Conservation (phyloP, 192 early-diverging fungal genomes). For the Coemansia sp. region DNA sequence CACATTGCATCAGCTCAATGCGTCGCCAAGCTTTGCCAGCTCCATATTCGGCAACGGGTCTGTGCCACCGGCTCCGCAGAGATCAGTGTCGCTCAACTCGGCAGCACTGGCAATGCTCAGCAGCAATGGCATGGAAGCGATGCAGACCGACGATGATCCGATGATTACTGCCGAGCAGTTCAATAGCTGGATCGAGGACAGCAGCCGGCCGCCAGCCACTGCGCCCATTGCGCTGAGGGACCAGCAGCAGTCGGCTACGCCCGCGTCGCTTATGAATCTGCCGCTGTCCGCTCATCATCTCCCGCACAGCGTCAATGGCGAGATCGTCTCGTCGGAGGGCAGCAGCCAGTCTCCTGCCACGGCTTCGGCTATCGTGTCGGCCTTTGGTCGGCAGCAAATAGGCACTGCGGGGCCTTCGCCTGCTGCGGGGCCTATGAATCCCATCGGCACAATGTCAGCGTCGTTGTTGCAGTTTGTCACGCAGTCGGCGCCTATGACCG, state of each 20-base stretch:
- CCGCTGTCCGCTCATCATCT: slow-evolving; percentile 49
- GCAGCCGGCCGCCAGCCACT: slow-evolving; percentile 1
- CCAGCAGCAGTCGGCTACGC: slow-evolving; percentile 28
- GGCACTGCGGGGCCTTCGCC: not conserved
- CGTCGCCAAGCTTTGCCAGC: not conserved
- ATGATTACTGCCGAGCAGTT: slow-evolving; percentile 2
- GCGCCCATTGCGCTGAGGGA: not conserved
- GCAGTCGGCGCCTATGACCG: slow-evolving; percentile 41
- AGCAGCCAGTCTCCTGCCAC: not conserved
- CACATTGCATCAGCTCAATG: slow-evolving; percentile 28
- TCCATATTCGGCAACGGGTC: not conserved
- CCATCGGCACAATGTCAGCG: not conserved
- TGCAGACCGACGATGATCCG: not conserved
- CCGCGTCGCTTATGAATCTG: slow-evolving; percentile 50
- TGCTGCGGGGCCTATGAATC: not conserved
- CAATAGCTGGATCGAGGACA: not conserved
- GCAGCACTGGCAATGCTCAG: slow-evolving; percentile 8
- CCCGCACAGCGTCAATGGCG: slow-evolving; percentile 36
- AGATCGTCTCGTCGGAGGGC: slow-evolving; percentile 7
- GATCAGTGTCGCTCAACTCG: slow-evolving; percentile 10
- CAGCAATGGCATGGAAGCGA: not conserved
- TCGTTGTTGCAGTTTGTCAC: slow-evolving; percentile 15
- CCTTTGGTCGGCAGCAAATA: not conserved
- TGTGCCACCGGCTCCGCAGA: not conserved
- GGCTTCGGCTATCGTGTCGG: not conserved